phyloP scores from a whole-genome alignment of 495 filamentous ascomycete genomes.

The Penicillium chermesinum region DNA sequence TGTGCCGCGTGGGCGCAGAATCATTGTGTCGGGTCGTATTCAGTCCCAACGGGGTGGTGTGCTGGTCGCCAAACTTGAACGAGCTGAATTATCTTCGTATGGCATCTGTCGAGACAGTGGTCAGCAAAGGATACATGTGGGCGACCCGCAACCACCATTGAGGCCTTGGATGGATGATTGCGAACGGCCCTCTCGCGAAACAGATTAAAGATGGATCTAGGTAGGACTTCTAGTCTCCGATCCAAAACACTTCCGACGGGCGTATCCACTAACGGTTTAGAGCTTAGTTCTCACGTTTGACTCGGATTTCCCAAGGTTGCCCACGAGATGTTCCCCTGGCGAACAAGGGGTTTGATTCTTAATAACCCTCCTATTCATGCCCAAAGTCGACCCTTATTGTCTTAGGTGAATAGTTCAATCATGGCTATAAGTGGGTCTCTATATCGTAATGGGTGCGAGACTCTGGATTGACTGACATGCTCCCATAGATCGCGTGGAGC shows the following conservation, averaged over 20 bases:
- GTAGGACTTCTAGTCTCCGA: not conserved
- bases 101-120: no score
- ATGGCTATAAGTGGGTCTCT: not conserved
- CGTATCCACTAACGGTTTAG: not conserved
- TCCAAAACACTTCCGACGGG: not conserved
- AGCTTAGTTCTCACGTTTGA: not conserved
- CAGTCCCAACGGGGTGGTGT: no score
- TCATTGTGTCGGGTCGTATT: not conserved
- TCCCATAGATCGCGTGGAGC: constrained; percentile 2
- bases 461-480: not conserved
- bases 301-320: no score
- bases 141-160: no score
- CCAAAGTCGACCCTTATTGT: no score
- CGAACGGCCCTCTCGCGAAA: not conserved
- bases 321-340: no score
- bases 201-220: not conserved
- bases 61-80: no score
- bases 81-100: no score
- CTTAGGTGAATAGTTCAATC: not conserved
- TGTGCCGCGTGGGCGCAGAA: no score
- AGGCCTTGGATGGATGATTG: not conserved
- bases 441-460: not conserved
- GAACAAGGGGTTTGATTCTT: no score
- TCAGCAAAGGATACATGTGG: no score
- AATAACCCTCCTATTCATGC: no score